Evolutionary conservation across 1,284 basidiomycete genomes (phyloP), one percentile per base, ranked within the genome.

Genomic region (Anthracocystis panici-leucophaei): DNA sequence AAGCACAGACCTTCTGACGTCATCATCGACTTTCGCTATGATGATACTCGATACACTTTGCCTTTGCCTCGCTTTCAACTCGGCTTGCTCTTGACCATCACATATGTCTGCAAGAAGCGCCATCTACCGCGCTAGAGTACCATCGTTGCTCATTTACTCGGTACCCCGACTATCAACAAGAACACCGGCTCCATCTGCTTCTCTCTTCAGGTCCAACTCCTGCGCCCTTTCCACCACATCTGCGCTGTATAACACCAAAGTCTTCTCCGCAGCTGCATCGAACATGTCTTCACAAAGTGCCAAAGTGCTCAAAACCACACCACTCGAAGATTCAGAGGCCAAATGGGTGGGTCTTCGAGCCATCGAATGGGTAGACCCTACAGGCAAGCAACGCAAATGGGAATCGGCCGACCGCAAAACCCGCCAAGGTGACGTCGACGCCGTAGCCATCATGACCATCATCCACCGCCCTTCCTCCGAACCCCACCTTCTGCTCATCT

Each of bases 401-500:
- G 84, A 85, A 42, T 79, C 77, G 33, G 82, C 81, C 31, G 78
- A 82, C 42, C 76, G 83, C 27, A 78, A 72, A 49, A 85, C 83
- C 2, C 65, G 81, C 21, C 80, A 82, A 38, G 81, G 82, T n/a
- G 77, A 81, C 29, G 81, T 79, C 2, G 83, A 85, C 49, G 83
- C 82, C 8, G 81, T 85, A 2, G 83, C 83, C 1, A 81, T 85
- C 54, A 73, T 83, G 63, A 65, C 82, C 18, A 58, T 85, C 33
- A 76, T 85, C 21, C 72, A 76, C n/a, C 73, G 78, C 0, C 82
- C 84, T 0, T 71, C 67, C 0, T 59, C 51, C 12, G 75, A 77
- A 21, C 75, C 79, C 5, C 77, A 80, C 25, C 67, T 83, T 2
- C 65, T 85, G 7, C 67, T 85, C 25, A 77, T 85, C 42, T 78